phyloP scores from a whole-genome alignment of 768 basidiomycete species.

The Amanita phalloides region DNA sequence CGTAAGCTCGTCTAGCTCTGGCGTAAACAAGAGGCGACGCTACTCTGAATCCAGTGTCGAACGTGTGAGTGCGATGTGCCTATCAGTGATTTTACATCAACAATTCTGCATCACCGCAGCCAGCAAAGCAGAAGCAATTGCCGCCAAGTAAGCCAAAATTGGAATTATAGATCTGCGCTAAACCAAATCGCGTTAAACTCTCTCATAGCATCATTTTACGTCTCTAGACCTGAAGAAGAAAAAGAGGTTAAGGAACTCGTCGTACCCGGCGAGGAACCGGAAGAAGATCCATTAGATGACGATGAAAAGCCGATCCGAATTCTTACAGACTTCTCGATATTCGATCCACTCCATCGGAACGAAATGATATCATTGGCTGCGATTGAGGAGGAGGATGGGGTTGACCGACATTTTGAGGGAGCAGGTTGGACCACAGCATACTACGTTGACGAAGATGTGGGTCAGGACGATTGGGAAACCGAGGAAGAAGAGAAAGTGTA shows the following conservation, averaged over 20 bases:
- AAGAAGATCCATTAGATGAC: conserved; percentile 17
- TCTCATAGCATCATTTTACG: conserved; percentile 29
- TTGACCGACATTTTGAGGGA: conserved; percentile 35
- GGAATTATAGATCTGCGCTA: conserved; percentile 5
- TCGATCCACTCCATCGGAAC: conserved; percentile 37
- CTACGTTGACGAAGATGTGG: conserved; percentile 51
- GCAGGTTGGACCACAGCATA: conserved; percentile 42
- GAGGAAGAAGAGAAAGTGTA: conserved; percentile 24
- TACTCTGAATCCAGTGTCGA: not conserved
- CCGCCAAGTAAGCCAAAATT: conserved; percentile 9
- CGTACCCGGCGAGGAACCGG: conserved; percentile 31
- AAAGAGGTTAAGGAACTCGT: conserved; percentile 24
- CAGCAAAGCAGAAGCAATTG: conserved; percentile 15
- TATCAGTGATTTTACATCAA: too few relatives aligned
- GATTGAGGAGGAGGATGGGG: conserved; percentile 32
- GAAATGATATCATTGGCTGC: conserved; percentile 36
- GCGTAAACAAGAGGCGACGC: not conserved
- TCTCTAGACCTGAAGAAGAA: conserved; percentile 17
- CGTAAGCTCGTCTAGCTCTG: not conserved
- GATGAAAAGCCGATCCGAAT: conserved; percentile 43
- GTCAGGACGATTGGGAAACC: conserved; percentile 38
- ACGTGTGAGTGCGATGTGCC: not conserved
- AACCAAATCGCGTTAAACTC: conserved; percentile 9
- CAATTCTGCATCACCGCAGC: conserved; percentile 9
- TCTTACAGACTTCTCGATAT: conserved; percentile 49